Evolutionary conservation across 768 basidiomycete species (phyloP).

Genomic region (Mycena rosella): DNA sequence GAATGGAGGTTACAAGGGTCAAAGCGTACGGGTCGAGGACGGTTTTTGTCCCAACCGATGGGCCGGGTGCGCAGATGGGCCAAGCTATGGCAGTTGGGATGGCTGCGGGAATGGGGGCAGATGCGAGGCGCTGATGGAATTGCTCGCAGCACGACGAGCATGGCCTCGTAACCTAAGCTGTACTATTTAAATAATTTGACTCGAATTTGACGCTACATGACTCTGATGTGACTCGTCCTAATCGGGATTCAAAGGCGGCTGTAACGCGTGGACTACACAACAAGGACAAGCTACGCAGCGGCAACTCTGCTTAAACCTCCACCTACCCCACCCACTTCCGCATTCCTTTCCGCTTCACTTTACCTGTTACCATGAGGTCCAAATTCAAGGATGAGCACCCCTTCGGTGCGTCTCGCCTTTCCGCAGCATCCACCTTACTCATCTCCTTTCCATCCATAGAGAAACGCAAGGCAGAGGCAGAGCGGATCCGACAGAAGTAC

Average conservation of each 20-base stretch:
- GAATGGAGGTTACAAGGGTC: slow-evolving; percentile 74
- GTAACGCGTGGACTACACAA: no score
- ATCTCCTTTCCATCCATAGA: slow-evolving; percentile 67
- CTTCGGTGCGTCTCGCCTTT: slow-evolving; percentile 76
- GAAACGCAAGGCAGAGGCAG: slow-evolving; percentile 99
- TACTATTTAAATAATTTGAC: neutral
- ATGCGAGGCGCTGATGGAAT: slow-evolving; percentile 31
- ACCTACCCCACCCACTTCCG: slow-evolving; percentile 41
- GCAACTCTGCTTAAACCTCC: slow-evolving; percentile 40
- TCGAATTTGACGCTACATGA: no score
- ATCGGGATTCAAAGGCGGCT: neutral
- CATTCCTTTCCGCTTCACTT: slow-evolving; percentile 34
- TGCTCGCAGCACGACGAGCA: no score
- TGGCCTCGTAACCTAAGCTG: neutral
- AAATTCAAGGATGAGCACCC: slow-evolving; percentile 99
- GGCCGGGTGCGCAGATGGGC: slow-evolving; percentile 68
- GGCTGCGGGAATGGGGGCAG: slow-evolving; percentile 73
- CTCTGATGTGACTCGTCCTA: neutral
- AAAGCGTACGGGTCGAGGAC: slow-evolving; percentile 77
- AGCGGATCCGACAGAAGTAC: slow-evolving; percentile 99
- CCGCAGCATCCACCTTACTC: slow-evolving; percentile 45
- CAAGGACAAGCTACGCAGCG: no score
- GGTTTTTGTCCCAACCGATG: slow-evolving; percentile 78
- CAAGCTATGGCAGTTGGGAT: slow-evolving; percentile 75
- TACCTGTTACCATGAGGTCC: slow-evolving; percentile 75